Evolutionary conservation across 78 protist genomes (phyloP).

Genomic region (Chrysochromulina tobinii): DNA sequence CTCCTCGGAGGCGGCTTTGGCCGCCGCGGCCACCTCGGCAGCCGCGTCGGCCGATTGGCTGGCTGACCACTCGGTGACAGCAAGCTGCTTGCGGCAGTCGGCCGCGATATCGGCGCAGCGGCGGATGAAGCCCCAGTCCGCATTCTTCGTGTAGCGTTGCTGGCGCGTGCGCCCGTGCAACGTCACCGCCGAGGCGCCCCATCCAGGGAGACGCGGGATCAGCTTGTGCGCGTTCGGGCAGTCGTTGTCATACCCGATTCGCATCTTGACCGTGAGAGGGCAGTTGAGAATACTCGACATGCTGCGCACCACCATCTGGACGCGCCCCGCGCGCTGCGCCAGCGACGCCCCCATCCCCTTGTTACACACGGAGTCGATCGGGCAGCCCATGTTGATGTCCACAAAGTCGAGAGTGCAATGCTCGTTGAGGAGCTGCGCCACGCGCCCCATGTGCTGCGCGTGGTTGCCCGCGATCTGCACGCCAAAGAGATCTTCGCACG

Average conservation of each 20-base stretch:
- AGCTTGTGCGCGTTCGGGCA: constrained; percentile 70
- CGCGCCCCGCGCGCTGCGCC: constrained; percentile 44
- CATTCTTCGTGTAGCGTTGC: constrained; percentile 89
- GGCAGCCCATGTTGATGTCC: constrained; percentile 94
- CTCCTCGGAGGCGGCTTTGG: too few relatives aligned
- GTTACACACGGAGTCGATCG: constrained; percentile 83
- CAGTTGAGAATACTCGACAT: neutral
- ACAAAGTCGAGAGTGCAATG: constrained; percentile 68
- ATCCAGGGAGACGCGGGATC: constrained; percentile 58
- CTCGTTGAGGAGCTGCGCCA: neutral
- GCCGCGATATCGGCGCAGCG: too few relatives aligned
- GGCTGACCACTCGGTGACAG: too few relatives aligned
- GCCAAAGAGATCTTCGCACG: constrained; percentile 91
- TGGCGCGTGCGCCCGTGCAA: constrained; percentile 58
- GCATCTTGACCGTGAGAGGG: constrained; percentile 87
- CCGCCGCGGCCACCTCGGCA: too few relatives aligned
- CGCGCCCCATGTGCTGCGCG: constrained; percentile 40
- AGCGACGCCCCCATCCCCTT: constrained; percentile 70
- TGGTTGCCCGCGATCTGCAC: constrained; percentile 84
- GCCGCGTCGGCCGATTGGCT: too few relatives aligned
- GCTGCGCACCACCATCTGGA: constrained; percentile 39
- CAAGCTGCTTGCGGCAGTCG: too few relatives aligned
- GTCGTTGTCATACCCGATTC: constrained; percentile 76
- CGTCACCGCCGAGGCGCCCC: constrained; percentile 88
- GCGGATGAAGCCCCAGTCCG: constrained; percentile 92